Conservation (phyloP, 2,329 filamentous ascomycete species). For the Chalaropsis ovoidea region DNA sequence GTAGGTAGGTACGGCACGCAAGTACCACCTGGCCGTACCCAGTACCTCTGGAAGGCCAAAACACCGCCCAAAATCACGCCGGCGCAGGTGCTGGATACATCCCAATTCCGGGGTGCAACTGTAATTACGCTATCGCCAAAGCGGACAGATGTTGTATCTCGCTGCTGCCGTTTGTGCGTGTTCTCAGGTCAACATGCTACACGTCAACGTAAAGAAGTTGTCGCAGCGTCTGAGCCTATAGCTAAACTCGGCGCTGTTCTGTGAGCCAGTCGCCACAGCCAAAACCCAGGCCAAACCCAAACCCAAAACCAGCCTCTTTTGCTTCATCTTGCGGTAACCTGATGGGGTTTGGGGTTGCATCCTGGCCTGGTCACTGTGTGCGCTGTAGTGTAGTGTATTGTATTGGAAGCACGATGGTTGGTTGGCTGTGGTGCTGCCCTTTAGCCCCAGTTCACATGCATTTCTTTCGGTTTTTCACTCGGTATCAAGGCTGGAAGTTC, state of each 20-base stretch:
- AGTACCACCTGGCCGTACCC: conserved; percentile 7
- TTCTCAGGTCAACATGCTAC: not conserved
- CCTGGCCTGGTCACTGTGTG: no score
- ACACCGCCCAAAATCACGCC: not conserved
- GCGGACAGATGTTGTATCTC: not conserved
- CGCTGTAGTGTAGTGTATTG: no score
- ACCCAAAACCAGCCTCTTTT: not conserved
- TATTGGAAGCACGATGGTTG: no score
- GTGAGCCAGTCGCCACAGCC: not conserved
- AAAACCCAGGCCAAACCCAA: not conserved
- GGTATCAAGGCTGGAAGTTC: no score
- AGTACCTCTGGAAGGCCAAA: not conserved
- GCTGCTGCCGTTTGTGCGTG: not conserved
- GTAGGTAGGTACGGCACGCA: not conserved
- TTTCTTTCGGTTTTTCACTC: not conserved
- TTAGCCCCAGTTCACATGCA: not conserved
- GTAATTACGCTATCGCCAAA: conserved; percentile 3
- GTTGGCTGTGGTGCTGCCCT: no score
- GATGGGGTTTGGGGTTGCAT: not conserved
- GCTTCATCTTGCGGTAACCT: conserved; percentile 1
- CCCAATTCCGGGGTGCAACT: not conserved
- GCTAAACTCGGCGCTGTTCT: not conserved
- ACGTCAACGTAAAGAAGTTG: conserved; percentile 2
- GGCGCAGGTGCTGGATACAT: not conserved
- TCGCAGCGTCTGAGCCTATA: conserved; percentile 2